Percentiles rank a stretch among this genome's conserved stretches.
Conservation (phyloP, 2,329 filamentous ascomycete genomes). For the Davidsoniella neocaledoniae region DNA sequence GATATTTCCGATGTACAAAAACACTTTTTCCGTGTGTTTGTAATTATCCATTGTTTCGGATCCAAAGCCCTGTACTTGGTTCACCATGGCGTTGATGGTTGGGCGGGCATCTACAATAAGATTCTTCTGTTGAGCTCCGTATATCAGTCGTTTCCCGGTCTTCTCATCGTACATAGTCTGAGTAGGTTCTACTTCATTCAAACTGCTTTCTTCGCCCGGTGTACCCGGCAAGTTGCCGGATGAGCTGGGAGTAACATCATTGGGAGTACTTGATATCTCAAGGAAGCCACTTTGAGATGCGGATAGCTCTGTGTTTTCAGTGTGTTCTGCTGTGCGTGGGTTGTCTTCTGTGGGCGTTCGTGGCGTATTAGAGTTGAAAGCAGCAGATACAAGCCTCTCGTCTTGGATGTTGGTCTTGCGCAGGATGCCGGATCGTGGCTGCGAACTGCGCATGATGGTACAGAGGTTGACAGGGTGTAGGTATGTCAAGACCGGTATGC, state of each 20-base stretch:
- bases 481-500: constrained; percentile 82
- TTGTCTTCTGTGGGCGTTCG: too few relatives aligned
- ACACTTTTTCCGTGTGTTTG: constrained; percentile 76
- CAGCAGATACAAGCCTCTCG: constrained; percentile 81
- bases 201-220: not conserved
- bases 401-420: constrained; percentile 89
- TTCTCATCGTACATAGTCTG: constrained; percentile 36
- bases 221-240: not conserved
- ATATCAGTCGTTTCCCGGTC: constrained; percentile 49
- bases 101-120: constrained; percentile 92
- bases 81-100: constrained; percentile 83
- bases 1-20: constrained; percentile 93
- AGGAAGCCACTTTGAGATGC: constrained; percentile 13
- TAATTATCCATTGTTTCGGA: constrained; percentile 99
- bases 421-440: constrained; percentile 73
- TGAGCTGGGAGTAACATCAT: not conserved
- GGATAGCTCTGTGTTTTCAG: constrained; percentile 19
- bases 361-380: constrained; percentile 55
- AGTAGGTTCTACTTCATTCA: constrained; percentile 15
- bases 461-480: constrained; percentile 95
- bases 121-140: constrained; percentile 85
- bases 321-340: too few relatives aligned
- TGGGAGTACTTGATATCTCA: not conserved
- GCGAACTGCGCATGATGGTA: constrained; percentile 86
- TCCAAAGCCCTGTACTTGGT: constrained; percentile 82